A percentile compares a stretch with the other conserved stretches of the same genome.
Evolutionary conservation across 345 rosid genomes (phyloP).

Genomic region (Ceriops tagal): DNA sequence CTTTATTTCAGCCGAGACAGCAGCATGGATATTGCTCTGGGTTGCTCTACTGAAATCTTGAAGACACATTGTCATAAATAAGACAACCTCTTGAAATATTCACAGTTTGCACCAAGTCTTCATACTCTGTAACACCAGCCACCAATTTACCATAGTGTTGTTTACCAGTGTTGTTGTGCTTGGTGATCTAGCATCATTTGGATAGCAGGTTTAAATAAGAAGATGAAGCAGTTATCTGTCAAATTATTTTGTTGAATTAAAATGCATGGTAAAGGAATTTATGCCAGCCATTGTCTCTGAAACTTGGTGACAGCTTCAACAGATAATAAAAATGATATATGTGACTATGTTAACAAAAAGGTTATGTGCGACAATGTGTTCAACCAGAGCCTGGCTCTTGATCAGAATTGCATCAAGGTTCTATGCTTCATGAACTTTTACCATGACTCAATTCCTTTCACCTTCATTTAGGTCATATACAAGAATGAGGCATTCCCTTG

Average conservation of each 20-base stretch:
- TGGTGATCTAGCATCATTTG: not conserved
- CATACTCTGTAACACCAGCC: too few species aligned
- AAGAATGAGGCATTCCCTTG: not conserved
- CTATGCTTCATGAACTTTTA: not conserved
- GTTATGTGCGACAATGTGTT: not conserved
- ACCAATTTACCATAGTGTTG: too few species aligned
- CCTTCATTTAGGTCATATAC: not conserved
- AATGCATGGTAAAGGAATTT: not conserved
- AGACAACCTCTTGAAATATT: not conserved
- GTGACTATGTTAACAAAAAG: not conserved
- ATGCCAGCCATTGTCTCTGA: not conserved
- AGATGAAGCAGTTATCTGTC: not conserved
- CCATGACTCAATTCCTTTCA: not conserved
- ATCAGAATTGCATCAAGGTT: not conserved
- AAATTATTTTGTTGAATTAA: not conserved
- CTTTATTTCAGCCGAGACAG: too few species aligned
- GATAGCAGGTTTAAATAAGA: not conserved
- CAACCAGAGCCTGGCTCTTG: not conserved
- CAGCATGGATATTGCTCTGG: too few species aligned
- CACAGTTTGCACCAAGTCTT: not conserved
- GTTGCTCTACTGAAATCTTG: not conserved
- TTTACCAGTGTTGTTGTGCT: too few species aligned
- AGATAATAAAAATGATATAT: not conserved
- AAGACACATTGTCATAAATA: not conserved
- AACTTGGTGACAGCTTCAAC: conserved; percentile 7